Base-by-base conservation (phyloP, 371 early-diverging fungal genomes). In the Chytridium lagenaria region DNA sequence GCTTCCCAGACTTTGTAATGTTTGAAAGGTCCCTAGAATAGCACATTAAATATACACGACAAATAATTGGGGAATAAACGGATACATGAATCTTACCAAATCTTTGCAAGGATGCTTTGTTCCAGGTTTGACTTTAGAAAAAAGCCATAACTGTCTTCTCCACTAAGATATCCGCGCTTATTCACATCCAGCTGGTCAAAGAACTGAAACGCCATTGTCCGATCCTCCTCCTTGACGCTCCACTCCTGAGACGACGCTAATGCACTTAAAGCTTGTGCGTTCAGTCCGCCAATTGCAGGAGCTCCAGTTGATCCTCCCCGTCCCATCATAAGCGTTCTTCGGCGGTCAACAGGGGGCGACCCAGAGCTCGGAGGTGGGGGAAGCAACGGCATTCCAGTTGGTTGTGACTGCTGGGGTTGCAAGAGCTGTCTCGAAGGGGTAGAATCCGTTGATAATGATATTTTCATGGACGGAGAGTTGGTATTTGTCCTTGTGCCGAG, bases 191-290 rank as follows among this genome's bases (percentile, higher is more conserved):
- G 74, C 49, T 75, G 83, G 49, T 85, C 87, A 81, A 95, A 96
- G 73, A 86, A 91, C 39, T 80, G 77, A 69, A 90, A 90, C 63
- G 87, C 93, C 66, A 88, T 88, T n/a, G 84, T 80, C 74, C 89
- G 87, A 69, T 94, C 94, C 36, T 89, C 89, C 0, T 86, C 77
- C 15, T 90, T 83, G 1, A 94, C 81, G 59, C 89, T 91, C 94
- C 94, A 95, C 33, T 79, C 78, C 12, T 74, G 39, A 1, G 80
- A 69, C 12, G 78, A 65, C 67, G 44, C n/a, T 22, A 39, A 31
- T 30, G 59, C 52, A 36, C n/a, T n/a, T n/a, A n/a, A n/a, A n/a
- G n/a, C n/a, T n/a, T n/a, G n/a, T n/a, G n/a, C n/a, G n/a, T n/a
- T n/a, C n/a, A n/a, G n/a, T n/a, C n/a, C n/a, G n/a, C 7, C 44